Percentiles rank a stretch among this genome's conserved stretches.
Evolutionary conservation across 768 basidiomycete genomes (phyloP).

Genomic region (Trametes cubensis): DNA sequence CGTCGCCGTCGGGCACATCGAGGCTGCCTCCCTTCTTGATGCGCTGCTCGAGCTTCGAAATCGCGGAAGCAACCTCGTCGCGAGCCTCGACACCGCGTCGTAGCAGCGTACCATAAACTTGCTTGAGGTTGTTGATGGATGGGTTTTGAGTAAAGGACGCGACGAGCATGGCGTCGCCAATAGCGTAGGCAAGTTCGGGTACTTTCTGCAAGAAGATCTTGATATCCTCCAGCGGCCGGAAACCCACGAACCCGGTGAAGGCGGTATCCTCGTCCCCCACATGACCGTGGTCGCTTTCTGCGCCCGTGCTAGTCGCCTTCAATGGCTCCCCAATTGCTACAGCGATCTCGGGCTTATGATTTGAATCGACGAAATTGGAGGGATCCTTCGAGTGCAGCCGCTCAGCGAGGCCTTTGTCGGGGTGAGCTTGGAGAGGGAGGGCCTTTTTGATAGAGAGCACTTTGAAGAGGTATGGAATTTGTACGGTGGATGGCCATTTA

Average conservation of each 20-base stretch:
- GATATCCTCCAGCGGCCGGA: slow-evolving; percentile 52
- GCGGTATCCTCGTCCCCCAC: slow-evolving; percentile 24
- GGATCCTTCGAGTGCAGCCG: slow-evolving; percentile 46
- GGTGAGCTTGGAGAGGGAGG: slow-evolving; percentile 60
- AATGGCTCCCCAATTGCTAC: slow-evolving; percentile 50
- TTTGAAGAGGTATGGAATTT: slow-evolving; percentile 60
- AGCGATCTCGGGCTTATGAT: slow-evolving; percentile 66
- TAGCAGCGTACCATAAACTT: slow-evolving; percentile 48
- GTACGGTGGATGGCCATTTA: slow-evolving; percentile 33
- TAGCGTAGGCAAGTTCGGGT: slow-evolving; percentile 46
- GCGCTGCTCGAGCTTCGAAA: slow-evolving; percentile 36
- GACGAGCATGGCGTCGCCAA: slow-evolving; percentile 40
- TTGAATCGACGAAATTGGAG: slow-evolving; percentile 48
- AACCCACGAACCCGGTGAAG: slow-evolving; percentile 53
- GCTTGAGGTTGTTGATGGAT: slow-evolving; percentile 38
- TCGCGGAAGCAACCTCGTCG: slow-evolving; percentile 36
- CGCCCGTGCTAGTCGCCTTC: neutral
- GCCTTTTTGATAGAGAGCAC: slow-evolving; percentile 57
- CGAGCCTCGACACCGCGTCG: slow-evolving; percentile 36
- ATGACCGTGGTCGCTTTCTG: neutral
- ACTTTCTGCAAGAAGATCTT: slow-evolving; percentile 43
- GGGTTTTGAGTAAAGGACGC: slow-evolving; percentile 36
- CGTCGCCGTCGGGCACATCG: slow-evolving; percentile 8
- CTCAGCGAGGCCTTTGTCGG: slow-evolving; percentile 51
- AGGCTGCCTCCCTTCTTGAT: slow-evolving; percentile 19